These are phyloP conservation scores for Tripterygium wilfordii DNA, from an alignment of 177 flowering plant genomes.

Conservation along the genomic window DNA sequence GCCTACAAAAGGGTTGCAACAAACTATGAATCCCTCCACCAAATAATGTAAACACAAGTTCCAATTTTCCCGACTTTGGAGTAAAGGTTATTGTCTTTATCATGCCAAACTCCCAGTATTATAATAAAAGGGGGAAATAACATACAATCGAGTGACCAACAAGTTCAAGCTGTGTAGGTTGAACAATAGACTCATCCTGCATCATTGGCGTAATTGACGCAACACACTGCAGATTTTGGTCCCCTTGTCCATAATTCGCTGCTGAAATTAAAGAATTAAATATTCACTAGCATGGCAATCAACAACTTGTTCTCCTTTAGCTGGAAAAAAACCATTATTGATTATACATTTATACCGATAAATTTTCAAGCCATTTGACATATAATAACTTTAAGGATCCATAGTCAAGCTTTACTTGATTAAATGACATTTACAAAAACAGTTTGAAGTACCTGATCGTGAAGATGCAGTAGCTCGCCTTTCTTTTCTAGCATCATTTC, in stretches of 20 bases:
- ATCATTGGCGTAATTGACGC: conserved; percentile 28
- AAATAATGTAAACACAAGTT: too few relatives aligned
- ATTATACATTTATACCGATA: too few relatives aligned
- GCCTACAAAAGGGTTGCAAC: conserved; percentile 44
- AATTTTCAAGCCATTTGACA: too few relatives aligned
- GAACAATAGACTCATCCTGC: conserved; percentile 34
- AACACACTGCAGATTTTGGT: conserved; percentile 29
- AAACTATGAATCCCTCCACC: too few relatives aligned
- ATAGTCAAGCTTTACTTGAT: too few relatives aligned
- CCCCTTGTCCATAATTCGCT: conserved; percentile 27
- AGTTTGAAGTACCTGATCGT: conserved; percentile 36
- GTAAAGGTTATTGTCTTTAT: too few relatives aligned
- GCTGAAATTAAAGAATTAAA: conserved; percentile 22
- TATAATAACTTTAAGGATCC: too few relatives aligned
- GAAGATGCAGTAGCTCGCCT: conserved; percentile 27
- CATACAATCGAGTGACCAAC: conserved; percentile 78
- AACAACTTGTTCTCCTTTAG: too few relatives aligned
- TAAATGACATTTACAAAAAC: too few relatives aligned
- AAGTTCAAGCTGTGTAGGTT: conserved; percentile 68
- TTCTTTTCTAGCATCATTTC: conserved; percentile 41
- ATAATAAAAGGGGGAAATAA: conserved; percentile 6
- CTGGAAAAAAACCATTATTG: too few relatives aligned
- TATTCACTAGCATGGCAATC: conserved; percentile 5
- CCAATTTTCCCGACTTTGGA: too few relatives aligned
- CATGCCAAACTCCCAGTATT: too few relatives aligned